A percentile compares a stretch with the other conserved stretches of the same genome.
Evolutionary conservation across 768 basidiomycete genomes (phyloP).

Genomic region (Pholiota microspora): DNA sequence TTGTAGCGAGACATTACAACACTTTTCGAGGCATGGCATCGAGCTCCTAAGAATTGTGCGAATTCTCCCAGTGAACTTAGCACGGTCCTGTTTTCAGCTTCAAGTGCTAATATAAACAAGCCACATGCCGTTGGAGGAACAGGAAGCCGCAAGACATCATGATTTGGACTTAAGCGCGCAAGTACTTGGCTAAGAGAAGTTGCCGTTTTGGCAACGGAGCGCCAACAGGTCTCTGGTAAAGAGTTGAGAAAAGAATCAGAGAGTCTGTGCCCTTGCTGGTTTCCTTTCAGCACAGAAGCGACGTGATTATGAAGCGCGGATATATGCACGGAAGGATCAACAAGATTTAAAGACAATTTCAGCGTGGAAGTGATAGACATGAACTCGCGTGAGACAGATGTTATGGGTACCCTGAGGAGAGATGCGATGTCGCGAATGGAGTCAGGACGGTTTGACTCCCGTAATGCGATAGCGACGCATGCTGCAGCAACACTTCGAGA

Average conservation of each 20-base stretch:
- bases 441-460: slow-evolving; percentile 68
- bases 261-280: slow-evolving; percentile 29
- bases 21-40: slow-evolving; percentile 47
- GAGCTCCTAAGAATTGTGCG: slow-evolving; percentile 51
- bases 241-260: slow-evolving; percentile 34
- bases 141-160: slow-evolving; percentile 35
- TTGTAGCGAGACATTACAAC: slow-evolving; percentile 73
- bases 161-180: slow-evolving; percentile 33
- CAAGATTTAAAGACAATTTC: slow-evolving; percentile 46
- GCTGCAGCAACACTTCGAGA: slow-evolving; percentile 71
- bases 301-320: slow-evolving; percentile 55
- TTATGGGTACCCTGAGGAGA: slow-evolving; percentile 52
- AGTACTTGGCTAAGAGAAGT: slow-evolving; percentile 43
- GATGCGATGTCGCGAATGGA: slow-evolving; percentile 68
- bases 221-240: slow-evolving; percentile 39
- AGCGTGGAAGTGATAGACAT: slow-evolving; percentile 51
- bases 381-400: slow-evolving; percentile 55
- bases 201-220: slow-evolving; percentile 42
- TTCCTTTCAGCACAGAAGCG: slow-evolving; percentile 31
- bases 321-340: slow-evolving; percentile 62
- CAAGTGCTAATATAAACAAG: slow-evolving; percentile 65
- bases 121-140: slow-evolving; percentile 61
- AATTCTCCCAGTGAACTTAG: slow-evolving; percentile 56
- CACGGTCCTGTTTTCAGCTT: slow-evolving; percentile 56
- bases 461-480: slow-evolving; percentile 65